These are phyloP conservation scores for Plantago coronopus DNA, from an alignment of 305 asterid genomes.

Conservation along the genomic window DNA sequence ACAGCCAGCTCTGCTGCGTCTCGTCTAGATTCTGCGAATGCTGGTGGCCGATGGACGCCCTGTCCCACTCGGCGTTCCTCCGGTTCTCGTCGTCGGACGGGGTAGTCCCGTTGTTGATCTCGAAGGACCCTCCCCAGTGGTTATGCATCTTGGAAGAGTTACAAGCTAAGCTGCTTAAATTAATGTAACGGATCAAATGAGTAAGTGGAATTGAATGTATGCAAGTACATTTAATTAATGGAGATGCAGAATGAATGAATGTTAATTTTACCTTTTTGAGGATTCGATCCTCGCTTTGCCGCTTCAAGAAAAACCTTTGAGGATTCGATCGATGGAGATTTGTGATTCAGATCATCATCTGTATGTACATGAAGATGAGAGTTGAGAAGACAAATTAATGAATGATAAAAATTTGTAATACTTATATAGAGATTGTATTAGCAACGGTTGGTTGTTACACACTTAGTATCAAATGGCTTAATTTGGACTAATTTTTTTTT, in stretches of 20 bases:
- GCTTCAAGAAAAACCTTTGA: no score
- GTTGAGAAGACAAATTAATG: no score
- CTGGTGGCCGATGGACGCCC: constrained; percentile 46
- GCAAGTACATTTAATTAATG: background rate
- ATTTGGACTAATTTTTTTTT: no score
- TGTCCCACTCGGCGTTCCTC: constrained; percentile 54
- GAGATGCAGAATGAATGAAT: background rate
- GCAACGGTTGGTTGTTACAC: no score
- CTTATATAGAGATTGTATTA: no score
- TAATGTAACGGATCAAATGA: background rate
- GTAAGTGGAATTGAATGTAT: background rate
- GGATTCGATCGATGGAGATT: no score
- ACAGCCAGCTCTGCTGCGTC: constrained; percentile 79
- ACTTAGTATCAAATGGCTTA: no score
- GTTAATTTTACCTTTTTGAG: background rate
- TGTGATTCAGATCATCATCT: no score
- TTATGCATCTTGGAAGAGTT: constrained; percentile 40
- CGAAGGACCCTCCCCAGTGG: constrained; percentile 89
- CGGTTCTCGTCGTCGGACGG: constrained; percentile 40
- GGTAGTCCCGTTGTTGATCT: constrained; percentile 46
- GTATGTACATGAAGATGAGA: no score
- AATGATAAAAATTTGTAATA: no score
- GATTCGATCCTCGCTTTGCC: no score
- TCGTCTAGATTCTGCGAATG: constrained; percentile 40
- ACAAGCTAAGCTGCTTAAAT: no score